Evolutionary conservation across 352 stramenopile genomes (phyloP), one percentile per base, ranked within the genome.

Genomic region (Pythium chondricola): DNA sequence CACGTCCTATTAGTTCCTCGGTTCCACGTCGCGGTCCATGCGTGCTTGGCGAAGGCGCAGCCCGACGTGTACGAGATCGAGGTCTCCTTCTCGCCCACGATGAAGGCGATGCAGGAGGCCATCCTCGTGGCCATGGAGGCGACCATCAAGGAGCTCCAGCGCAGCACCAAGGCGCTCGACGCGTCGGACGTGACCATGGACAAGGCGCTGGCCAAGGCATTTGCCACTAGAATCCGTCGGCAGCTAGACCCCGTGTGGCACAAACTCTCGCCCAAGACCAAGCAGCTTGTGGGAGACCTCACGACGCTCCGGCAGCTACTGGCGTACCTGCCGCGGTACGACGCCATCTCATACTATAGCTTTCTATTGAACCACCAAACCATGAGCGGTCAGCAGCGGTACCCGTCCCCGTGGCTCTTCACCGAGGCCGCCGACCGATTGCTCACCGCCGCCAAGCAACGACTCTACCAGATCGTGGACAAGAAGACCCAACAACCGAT

Each of bases 181-280:
- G 65, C 74, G 35, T 71, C 78, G 0, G 82, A 93, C 50, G 67
- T 98, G 26, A 96, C 84, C 0, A 90, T 99, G 52, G 88, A 98
- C 49, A 94, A 95, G 29, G 95, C 89, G 45, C 76, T 98, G 25
- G 84, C 91, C 29, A 93, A 95, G 36, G 80, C 69, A 1, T 90
- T 88, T 26, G 64, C 56, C 24, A 65, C 10, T 17, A 69, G 57
- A 16, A 82, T 90, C 58, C 82, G 86, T 41, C 59, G 84, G 27
- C 95, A 98, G 72, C 75, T 99, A 32, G 95, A 98, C 52, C 84
- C 93, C n/a, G 78, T 98, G 45, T 99, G 95, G 95, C 95, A 99
- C 65, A 93, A 93, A 46, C 63, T 99, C 1, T 62, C 74, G 22
- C 62, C 78, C 25, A 88, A 96, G 56, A 97, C 88, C 0, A 98